Evolutionary conservation across 73 alveolate species (phyloP).

Genomic region (Symbiodinium pilosum): DNA sequence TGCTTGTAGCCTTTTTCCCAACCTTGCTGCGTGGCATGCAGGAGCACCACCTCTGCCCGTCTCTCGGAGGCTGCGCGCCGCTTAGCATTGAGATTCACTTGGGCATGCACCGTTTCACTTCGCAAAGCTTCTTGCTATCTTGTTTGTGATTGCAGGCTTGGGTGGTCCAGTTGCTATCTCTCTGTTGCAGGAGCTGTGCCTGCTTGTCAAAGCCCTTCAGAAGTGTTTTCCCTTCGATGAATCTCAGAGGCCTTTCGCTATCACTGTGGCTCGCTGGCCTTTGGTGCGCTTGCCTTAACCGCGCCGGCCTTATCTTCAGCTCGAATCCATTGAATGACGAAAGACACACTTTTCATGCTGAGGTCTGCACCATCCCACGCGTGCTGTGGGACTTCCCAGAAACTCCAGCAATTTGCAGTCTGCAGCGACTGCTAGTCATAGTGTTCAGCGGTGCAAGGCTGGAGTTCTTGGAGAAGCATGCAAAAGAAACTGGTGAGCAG

Average conservation of each 20-base stretch:
- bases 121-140: too few species aligned
- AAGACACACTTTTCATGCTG: too few species aligned
- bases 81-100: too few species aligned
- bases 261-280: not conserved
- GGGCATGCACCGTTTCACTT: too few species aligned
- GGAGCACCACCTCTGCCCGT: not conserved
- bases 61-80: conserved; percentile 1
- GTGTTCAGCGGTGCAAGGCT: not conserved
- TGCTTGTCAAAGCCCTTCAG: not conserved
- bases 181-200: not conserved
- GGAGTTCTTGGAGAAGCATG: conserved; percentile 7
- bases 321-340: too few species aligned
- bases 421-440: too few species aligned
- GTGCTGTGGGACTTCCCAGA: not conserved
- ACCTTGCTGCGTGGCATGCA: not conserved
- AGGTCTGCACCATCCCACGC: not conserved
- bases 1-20: not conserved
- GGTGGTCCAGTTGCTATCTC: conserved; percentile 1
- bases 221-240: too few species aligned
- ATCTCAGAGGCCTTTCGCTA: not conserved
- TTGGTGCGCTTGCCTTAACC: not conserved
- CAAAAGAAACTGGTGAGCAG: not conserved
- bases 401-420: too few species aligned
- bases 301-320: not conserved
- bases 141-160: not conserved